phyloP scores from a whole-genome alignment of 345 rosid species.

The Stellera chamaejasme region DNA sequence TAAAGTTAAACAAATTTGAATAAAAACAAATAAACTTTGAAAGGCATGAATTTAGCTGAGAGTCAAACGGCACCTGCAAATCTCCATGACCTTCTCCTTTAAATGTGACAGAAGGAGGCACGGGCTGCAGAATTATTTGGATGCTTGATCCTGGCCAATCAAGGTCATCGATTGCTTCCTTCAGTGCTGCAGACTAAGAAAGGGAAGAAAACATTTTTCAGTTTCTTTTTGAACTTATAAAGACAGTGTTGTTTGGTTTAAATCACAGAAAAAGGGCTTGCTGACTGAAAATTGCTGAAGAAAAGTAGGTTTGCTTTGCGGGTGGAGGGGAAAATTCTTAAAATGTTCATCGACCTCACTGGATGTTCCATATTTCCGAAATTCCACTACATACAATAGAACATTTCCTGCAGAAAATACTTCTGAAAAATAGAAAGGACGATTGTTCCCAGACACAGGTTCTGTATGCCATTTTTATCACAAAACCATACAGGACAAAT shows the following conservation, averaged over 20 bases:
- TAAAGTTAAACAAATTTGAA: slow-evolving; percentile 4
- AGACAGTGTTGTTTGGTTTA: too few relatives aligned
- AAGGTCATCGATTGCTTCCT: slow-evolving; percentile 95
- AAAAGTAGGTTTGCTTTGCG: too few relatives aligned
- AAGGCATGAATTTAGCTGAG: slow-evolving; percentile 1
- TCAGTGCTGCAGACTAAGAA: slow-evolving; percentile 71
- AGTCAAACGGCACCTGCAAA: slow-evolving; percentile 53
- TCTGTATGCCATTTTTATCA: too few relatives aligned
- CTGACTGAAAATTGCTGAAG: too few relatives aligned
- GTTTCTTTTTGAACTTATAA: too few relatives aligned
- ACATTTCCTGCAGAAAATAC: slow-evolving; percentile 2
- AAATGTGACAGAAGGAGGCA: slow-evolving; percentile 68
- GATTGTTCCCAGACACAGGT: too few relatives aligned
- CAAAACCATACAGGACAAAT: slow-evolving; percentile 3
- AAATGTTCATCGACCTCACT: too few relatives aligned
- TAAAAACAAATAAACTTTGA: background rate
- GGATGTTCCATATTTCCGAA: background rate
- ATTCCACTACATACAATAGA: background rate
- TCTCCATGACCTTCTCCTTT: slow-evolving; percentile 94
- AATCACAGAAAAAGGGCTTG: too few relatives aligned
- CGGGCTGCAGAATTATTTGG: slow-evolving; percentile 51
- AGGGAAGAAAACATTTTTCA: background rate
- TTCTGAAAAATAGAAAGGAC: background rate
- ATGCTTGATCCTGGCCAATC: slow-evolving; percentile 95
- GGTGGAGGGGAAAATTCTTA: too few relatives aligned